A percentile compares a stretch with the other conserved stretches of the same genome.
Conservation (phyloP, 768 basidiomycete genomes). For the Galerina sulciceps region DNA sequence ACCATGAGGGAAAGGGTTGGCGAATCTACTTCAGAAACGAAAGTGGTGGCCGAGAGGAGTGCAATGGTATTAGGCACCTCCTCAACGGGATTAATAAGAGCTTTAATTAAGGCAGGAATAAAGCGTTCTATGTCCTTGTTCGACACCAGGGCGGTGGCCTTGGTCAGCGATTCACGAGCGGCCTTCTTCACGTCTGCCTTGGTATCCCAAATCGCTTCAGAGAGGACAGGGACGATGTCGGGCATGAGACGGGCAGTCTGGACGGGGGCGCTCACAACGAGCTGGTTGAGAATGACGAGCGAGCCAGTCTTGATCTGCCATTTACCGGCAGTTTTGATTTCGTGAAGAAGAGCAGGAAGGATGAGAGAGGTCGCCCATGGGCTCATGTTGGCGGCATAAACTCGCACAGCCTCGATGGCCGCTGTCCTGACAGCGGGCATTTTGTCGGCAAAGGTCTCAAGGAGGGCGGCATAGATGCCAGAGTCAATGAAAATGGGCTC, state of each 20-base stretch:
- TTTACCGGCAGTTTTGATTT: slow-evolving; percentile 95
- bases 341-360: slow-evolving; percentile 86
- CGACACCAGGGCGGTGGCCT: slow-evolving; percentile 91
- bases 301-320: slow-evolving; percentile 97
- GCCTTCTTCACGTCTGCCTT: slow-evolving; percentile 99
- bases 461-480: slow-evolving; percentile 83
- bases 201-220: slow-evolving; percentile 98
- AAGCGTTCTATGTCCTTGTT: slow-evolving; percentile 99
- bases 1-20: slow-evolving; percentile 98
- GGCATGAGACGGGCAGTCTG: slow-evolving; percentile 92
- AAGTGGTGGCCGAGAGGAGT: slow-evolving; percentile 97
- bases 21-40: slow-evolving; percentile 99
- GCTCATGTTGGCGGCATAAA: slow-evolving; percentile 78
- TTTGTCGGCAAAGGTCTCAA: slow-evolving; percentile 96
- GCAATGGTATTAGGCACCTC: slow-evolving; percentile 96
- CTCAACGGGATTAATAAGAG: slow-evolving; percentile 98
- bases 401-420: slow-evolving; percentile 81
- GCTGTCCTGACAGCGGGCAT: slow-evolving; percentile 85
- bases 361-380: slow-evolving; percentile 85
- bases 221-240: slow-evolving; percentile 91
- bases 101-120: slow-evolving; percentile 97
- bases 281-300: slow-evolving; percentile 81
- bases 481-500: slow-evolving; percentile 89
- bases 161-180: slow-evolving; percentile 91
- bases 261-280: slow-evolving; percentile 78